Percentiles rank a stretch among this genome's conserved stretches.
These are phyloP conservation scores for Aurifilum marmelostoma DNA, from an alignment of 2,329 filamentous ascomycete species.

Conservation along the genomic window DNA sequence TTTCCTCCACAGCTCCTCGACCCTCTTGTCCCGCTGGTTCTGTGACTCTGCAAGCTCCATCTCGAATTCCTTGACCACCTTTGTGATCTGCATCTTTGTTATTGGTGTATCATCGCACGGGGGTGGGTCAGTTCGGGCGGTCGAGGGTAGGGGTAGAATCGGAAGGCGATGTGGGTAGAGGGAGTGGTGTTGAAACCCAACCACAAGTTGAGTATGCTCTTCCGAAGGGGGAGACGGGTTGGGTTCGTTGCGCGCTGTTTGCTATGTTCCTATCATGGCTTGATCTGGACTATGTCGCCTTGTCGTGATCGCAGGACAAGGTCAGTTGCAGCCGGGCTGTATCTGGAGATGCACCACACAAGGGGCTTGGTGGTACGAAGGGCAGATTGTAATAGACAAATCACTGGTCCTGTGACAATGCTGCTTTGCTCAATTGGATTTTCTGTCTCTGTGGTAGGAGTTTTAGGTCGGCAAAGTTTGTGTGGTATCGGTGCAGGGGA, in stretches of 20 bases:
- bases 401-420: background rate
- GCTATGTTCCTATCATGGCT: constrained; percentile 18
- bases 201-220: background rate
- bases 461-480: background rate
- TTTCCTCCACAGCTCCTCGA: constrained; percentile 81
- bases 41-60: constrained; percentile 76
- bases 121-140: constrained; percentile 4
- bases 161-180: constrained; percentile 15
- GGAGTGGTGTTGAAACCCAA: background rate
- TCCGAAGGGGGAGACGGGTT: background rate
- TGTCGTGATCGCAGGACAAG: constrained; percentile 2
- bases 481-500: background rate
- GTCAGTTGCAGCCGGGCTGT: background rate
- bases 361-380: background rate
- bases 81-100: constrained; percentile 49
- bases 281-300: background rate
- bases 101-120: constrained; percentile 43
- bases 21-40: constrained; percentile 77
- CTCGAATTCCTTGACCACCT: constrained; percentile 55
- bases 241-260: constrained; percentile 3
- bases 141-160: background rate
- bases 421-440: background rate
- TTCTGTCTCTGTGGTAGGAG: background rate
- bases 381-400: background rate
- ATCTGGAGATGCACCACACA: background rate